Percentiles rank a stretch among this genome's conserved stretches.
phyloP scores from a whole-genome alignment of 805 yeast species.

The Yarrowia sp. region DNA sequence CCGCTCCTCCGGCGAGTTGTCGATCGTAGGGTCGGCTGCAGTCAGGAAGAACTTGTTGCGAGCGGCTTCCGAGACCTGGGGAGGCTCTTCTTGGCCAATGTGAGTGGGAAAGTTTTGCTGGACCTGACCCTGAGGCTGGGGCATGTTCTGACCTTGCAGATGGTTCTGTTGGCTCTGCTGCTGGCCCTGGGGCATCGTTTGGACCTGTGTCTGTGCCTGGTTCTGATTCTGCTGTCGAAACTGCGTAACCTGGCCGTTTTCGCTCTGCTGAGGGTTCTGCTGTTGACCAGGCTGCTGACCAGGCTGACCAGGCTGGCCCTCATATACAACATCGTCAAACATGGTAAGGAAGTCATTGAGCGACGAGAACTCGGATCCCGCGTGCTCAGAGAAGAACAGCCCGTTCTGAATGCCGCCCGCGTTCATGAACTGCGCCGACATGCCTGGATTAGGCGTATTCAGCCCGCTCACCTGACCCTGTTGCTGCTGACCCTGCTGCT shows the following conservation, averaged over 20 bases:
- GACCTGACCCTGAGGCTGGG: background rate
- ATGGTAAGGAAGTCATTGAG: conserved; percentile 83
- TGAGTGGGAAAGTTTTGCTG: background rate
- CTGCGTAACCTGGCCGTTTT: background rate
- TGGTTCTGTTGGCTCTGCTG: background rate
- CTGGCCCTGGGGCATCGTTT: background rate
- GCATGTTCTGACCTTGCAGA: background rate
- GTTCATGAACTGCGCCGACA: conserved; percentile 11
- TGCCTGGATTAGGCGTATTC: background rate
- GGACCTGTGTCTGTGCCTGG: background rate
- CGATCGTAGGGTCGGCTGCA: conserved; percentile 96
- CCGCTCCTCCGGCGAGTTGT: conserved; percentile 89
- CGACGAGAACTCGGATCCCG: conserved; percentile 88
- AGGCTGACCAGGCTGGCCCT: background rate
- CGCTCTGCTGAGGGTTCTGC: background rate
- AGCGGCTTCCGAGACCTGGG: conserved; percentile 47
- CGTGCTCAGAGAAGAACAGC: conserved; percentile 83
- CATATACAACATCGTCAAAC: conserved; percentile 61
- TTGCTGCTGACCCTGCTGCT: background rate
- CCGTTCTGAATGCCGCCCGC: conserved; percentile 45
- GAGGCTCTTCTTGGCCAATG: conserved; percentile 1
- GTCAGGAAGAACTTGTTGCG: conserved; percentile 90
- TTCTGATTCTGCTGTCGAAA: no score
- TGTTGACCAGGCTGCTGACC: background rate
- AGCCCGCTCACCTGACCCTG: background rate